Evolutionary conservation across 1,139 yeast species (phyloP).

Genomic region (Candida pseudoviswanathii): DNA sequence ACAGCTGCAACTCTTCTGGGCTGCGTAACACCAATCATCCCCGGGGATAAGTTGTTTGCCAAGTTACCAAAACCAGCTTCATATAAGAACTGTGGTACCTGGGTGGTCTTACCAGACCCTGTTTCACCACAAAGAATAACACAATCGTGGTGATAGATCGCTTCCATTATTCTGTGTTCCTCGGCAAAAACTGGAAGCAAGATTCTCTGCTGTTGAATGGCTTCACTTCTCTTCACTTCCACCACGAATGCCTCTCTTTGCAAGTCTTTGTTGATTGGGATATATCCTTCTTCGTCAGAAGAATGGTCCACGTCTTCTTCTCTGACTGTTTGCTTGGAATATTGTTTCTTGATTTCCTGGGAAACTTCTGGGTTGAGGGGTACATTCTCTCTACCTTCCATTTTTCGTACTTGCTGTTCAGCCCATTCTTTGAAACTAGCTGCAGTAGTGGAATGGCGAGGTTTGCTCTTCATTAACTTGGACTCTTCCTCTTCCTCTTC

Average conservation of each 20-base stretch:
- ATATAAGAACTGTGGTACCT: slow-evolving; percentile 74
- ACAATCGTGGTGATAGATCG: slow-evolving; percentile 88
- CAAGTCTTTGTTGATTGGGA: slow-evolving; percentile 56
- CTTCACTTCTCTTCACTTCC: slow-evolving; percentile 62
- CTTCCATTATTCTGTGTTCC: slow-evolving; percentile 95
- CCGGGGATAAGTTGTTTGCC: slow-evolving; percentile 66
- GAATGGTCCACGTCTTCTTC: slow-evolving; percentile 66
- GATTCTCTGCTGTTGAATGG: slow-evolving; percentile 66
- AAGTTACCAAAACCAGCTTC: slow-evolving; percentile 85
- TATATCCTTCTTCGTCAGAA: slow-evolving; percentile 57
- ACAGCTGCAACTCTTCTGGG: slow-evolving; percentile 99
- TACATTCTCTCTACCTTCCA: slow-evolving; percentile 59
- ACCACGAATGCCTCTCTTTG: slow-evolving; percentile 70
- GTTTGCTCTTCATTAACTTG: slow-evolving; percentile 37
- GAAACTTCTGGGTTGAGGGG: slow-evolving; percentile 52
- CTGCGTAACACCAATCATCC: slow-evolving; percentile 95
- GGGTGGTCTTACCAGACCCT: slow-evolving; percentile 83
- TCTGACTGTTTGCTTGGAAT: slow-evolving; percentile 46
- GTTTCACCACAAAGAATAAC: slow-evolving; percentile 92
- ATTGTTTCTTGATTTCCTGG: slow-evolving; percentile 47
- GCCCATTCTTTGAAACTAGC: slow-evolving; percentile 63
- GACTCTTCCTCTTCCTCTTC: slow-evolving; percentile 31
- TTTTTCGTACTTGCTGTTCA: slow-evolving; percentile 51
- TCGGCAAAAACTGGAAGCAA: slow-evolving; percentile 87
- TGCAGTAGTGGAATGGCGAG: slow-evolving; percentile 46